Evolutionary conservation across 2,329 filamentous ascomycete species (phyloP), one percentile per base, ranked within the genome.

Genomic region (Grosmannia serpens): DNA sequence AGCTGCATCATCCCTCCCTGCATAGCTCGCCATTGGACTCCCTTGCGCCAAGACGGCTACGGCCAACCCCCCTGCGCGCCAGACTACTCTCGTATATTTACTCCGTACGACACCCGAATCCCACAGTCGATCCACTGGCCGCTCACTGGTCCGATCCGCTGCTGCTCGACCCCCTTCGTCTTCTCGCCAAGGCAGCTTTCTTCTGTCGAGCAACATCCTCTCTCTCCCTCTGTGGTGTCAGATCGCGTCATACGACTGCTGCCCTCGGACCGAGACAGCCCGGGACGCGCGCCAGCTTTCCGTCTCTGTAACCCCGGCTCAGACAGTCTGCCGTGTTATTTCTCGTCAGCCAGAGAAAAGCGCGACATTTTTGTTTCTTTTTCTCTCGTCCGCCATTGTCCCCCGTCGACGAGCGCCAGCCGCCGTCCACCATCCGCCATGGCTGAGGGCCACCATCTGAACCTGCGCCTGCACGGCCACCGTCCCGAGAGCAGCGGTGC

Each of bases 371-470:
- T 3, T 38, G 4, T 17, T 38, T 38, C 15, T 15, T 3, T 6
- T 4, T 3, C 35, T 15, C 17, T 38, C 35, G 35, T 44, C 41
- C 20, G 6, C 41, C 41, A 44, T 9, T 17, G 15, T 15, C 13
- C 38, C 38, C 13, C 13, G 2, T 17, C 5, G 17, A 41, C 38
- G 17, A 41, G 13, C 13, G 38, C 38, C 2, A 41, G 38, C 38
- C 35, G 10, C 20, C 20, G 4, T 8, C 31, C 20, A 6, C 2
- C 51, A 27, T 20, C 38, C 22, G 22, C 38, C 7, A 67, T 57
- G 63, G 63, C 55, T 27, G 54, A 62, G 10, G 33, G 35, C 20
- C 59, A 58, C 31, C 55, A 53, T 13, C 24, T 54, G 15, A 46
- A 56, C 41, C 56, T 47, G 41, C 41, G 8, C 20, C 20, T 44